Evolutionary conservation across 2,329 filamentous ascomycete genomes (phyloP).

Genomic region (Colletotrichum aenigma): DNA sequence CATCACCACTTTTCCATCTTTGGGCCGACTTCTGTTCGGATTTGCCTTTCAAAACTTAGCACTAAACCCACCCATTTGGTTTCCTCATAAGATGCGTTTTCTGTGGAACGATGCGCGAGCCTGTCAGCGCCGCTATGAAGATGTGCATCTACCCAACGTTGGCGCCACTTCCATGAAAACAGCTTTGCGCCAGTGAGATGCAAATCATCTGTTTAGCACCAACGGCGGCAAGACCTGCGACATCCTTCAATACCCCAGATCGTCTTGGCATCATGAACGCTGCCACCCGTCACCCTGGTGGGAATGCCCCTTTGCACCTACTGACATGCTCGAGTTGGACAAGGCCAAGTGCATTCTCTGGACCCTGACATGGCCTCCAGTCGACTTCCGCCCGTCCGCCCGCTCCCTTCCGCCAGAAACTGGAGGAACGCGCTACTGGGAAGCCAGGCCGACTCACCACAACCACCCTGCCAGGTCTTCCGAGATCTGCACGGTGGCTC

Average conservation of each 20-base stretch:
- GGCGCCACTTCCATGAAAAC: not conserved
- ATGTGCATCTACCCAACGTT: not conserved
- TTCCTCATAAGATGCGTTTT: not conserved
- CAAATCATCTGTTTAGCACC: not conserved
- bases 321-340: not conserved
- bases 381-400: not conserved
- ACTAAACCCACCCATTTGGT: not conserved
- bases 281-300: not conserved
- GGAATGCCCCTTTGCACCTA: not conserved
- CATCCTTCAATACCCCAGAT: not conserved
- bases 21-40: not conserved
- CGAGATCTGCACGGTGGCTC: not conserved
- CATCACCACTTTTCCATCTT: not conserved
- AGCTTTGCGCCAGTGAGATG: not conserved
- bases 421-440: not conserved
- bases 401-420: not conserved
- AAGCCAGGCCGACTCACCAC: not conserved
- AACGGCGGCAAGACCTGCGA: not conserved
- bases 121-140: not conserved
- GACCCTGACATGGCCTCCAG: not conserved
- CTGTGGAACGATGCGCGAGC: not conserved
- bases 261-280: not conserved
- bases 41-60: not conserved
- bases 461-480: not conserved
- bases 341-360: not conserved